Evolutionary conservation across 192 early-diverging fungal species (phyloP), one percentile per base, ranked within the genome.

Genomic region (Coemansia sp.): DNA sequence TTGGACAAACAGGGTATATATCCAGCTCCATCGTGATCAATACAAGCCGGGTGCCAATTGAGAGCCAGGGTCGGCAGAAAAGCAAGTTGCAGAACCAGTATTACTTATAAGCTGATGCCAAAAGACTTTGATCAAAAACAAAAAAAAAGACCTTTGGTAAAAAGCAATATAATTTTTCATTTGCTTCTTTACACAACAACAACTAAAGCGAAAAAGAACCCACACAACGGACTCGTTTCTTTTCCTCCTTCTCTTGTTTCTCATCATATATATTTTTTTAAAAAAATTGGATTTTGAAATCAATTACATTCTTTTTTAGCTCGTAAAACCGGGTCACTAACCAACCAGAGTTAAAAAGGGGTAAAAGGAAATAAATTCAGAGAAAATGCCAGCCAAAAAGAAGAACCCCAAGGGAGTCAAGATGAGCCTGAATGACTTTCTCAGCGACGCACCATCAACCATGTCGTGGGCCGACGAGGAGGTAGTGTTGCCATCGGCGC

Each of bases 401-500:
- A 95, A 95, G 84, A 89, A 81, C 51, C 51, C 39, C 49, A 81
- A 81, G 64, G 74, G 67, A 23, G 66, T 76, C 37, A 88, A 90
- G 77, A 93, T 97, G 93, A 89, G 87, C 60, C 87, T 97, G 78
- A 83, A 71, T 45, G 90, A 90, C 77, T 97, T 97, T 77, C 76
- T 84, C 58, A 65, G 25, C 13, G 67, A 71, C 26, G 46, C 49
- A 0, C 60, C 65, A 0, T 57, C 74, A 23, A 53, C 60, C 2
- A 58, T 33, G 31, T 76, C 91, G 35, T 96, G 95, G 94, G 95
- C 96, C 65, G 96, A 98, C 86, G 94, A 98, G 72, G 88, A 94
- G 65, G 77, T 86, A 21, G 91, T 88, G 75, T 86, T 95, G 66
- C 96, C 95, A 37, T 87, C 90, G 71, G 95, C 92, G 62, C 93